Evolutionary conservation across 2,329 filamentous ascomycete genomes (phyloP).

Genomic region (Cadophora sp.): DNA sequence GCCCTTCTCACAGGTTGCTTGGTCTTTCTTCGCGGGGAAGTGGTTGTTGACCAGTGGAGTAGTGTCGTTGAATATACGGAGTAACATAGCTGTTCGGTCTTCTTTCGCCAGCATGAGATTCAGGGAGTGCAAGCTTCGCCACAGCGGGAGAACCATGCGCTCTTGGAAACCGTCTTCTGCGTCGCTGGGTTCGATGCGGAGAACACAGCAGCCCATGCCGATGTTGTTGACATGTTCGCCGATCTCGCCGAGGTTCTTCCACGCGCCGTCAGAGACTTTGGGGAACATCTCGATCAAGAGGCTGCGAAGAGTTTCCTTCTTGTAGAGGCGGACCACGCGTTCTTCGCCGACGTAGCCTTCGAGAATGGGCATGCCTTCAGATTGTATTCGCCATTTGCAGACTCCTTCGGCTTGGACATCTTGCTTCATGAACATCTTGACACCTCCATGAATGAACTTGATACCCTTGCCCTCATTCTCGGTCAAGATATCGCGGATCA

Average conservation of each 20-base stretch:
- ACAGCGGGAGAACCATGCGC: constrained; percentile 87
- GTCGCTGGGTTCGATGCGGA: constrained; percentile 80
- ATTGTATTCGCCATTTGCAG: constrained; percentile 94
- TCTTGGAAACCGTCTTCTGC: constrained; percentile 69
- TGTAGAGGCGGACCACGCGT: constrained; percentile 75
- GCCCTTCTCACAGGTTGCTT: constrained; percentile 19
- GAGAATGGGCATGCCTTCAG: constrained; percentile 88
- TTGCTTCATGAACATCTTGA: constrained; percentile 99
- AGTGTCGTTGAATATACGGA: constrained; percentile 89
- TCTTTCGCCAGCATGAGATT: constrained; percentile 99
- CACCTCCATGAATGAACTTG: constrained; percentile 95
- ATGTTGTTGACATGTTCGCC: constrained; percentile 82
- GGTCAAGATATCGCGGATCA: constrained; percentile 84
- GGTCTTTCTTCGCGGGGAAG: constrained; percentile 37
- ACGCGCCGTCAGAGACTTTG: constrained; percentile 77
- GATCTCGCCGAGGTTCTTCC: constrained; percentile 83
- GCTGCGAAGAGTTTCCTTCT: constrained; percentile 79
- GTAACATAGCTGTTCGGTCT: constrained; percentile 88
- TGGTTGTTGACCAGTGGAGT: constrained; percentile 75
- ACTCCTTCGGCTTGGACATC: constrained; percentile 86
- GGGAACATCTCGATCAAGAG: constrained; percentile 97
- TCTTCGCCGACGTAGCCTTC: constrained; percentile 86
- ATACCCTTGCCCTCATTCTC: constrained; percentile 90
- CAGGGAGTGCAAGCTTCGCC: constrained; percentile 89
- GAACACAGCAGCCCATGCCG: constrained; percentile 88